These are phyloP conservation scores for Annona cherimola DNA, from an alignment of 164 flowering plant species.

Conservation along the genomic window DNA sequence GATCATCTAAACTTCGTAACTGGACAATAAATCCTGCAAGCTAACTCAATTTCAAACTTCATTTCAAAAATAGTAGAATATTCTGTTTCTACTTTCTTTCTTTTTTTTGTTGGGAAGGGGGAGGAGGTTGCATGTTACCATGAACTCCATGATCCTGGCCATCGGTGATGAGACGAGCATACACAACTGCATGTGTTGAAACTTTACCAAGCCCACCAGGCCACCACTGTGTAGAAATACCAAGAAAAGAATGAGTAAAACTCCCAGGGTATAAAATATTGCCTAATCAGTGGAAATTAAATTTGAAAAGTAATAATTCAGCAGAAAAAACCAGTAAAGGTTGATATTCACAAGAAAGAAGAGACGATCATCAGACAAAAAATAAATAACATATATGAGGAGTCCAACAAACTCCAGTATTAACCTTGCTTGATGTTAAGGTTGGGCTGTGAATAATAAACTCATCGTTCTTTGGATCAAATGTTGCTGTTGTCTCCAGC, in stretches of 20 bases:
- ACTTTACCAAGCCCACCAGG: constrained; percentile 97
- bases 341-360: neutral
- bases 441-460: constrained; percentile 91
- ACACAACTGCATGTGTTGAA: constrained; percentile 89
- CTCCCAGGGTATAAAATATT: neutral
- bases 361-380: neutral
- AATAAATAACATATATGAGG: no score
- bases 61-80: neutral
- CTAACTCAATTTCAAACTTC: neutral
- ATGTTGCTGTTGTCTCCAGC: constrained; percentile 95
- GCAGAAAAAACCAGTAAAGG: neutral
- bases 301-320: neutral
- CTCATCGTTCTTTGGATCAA: constrained; percentile 83
- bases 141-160: constrained; percentile 80
- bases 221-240: constrained; percentile 74
- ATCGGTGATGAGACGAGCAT: constrained; percentile 75
- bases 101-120: neutral
- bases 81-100: neutral
- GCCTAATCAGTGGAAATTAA: neutral
- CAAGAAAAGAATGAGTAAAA: neutral
- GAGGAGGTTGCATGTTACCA: constrained; percentile 40
- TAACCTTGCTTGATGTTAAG: constrained; percentile 90
- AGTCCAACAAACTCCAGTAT: constrained; percentile 12
- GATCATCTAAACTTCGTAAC: constrained; percentile 87
- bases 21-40: constrained; percentile 87